These are phyloP conservation scores for Novymonas esmeraldas DNA, from an alignment of 208 protist species.

Conservation along the genomic window DNA sequence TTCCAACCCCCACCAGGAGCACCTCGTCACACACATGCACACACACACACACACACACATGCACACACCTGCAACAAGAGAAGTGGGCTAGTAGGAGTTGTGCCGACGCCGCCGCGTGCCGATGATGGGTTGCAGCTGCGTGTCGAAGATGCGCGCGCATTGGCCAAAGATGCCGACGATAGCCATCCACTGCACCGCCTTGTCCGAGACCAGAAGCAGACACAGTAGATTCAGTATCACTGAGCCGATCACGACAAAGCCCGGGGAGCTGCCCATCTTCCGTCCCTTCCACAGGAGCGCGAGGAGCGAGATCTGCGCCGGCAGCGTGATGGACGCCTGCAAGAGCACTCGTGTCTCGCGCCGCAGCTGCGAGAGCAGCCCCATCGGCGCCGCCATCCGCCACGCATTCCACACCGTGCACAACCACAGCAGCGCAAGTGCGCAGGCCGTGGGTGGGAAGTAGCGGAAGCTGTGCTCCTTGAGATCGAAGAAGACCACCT, in stretches of 20 bases:
- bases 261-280: slow-evolving; percentile 43
- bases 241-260: slow-evolving; percentile 41
- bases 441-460: slow-evolving; percentile 54
- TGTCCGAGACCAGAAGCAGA: slow-evolving; percentile 49
- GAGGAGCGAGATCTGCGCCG: slow-evolving; percentile 22
- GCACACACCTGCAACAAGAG: neutral
- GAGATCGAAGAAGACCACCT: slow-evolving; percentile 50
- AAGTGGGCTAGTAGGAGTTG: slow-evolving; percentile 1
- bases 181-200: slow-evolving; percentile 72
- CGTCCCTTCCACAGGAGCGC: slow-evolving; percentile 33
- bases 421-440: slow-evolving; percentile 49
- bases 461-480: slow-evolving; percentile 61
- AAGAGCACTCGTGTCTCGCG: slow-evolving; percentile 4
- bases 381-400: slow-evolving; percentile 12
- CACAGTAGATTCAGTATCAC: slow-evolving; percentile 44
- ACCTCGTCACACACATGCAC: neutral
- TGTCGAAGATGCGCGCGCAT: slow-evolving; percentile 49
- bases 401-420: slow-evolving; percentile 56
- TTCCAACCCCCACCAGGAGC: too few relatives aligned
- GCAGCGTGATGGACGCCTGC: slow-evolving; percentile 25
- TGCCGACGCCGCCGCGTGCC: slow-evolving; percentile 17
- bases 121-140: slow-evolving; percentile 26
- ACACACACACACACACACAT: neutral
- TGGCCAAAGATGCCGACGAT: slow-evolving; percentile 62
- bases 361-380: slow-evolving; percentile 15